Percentiles rank a stretch among this genome's conserved stretches.
Evolutionary conservation across 768 basidiomycete species (phyloP).

Genomic region (Peribolospora baueri): DNA sequence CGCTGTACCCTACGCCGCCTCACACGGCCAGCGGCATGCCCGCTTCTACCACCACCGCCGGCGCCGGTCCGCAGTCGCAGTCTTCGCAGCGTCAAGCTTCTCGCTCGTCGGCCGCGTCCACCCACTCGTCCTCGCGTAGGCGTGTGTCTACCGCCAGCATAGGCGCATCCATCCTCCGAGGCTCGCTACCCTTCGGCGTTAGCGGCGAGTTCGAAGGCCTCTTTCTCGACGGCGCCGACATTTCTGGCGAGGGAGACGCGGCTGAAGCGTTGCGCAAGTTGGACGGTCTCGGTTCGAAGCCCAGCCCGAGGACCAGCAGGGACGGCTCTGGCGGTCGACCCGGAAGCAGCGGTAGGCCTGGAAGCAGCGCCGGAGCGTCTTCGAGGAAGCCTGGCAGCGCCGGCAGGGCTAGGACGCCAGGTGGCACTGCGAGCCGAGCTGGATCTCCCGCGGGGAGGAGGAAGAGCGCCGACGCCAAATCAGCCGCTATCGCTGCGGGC

Average conservation of each 20-base stretch:
- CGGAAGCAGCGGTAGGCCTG: neutral
- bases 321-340: neutral
- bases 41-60: neutral
- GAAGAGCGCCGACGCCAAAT: neutral
- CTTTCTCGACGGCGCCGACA: constrained; percentile 7
- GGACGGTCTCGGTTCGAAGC: constrained; percentile 36
- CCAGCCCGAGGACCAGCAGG: constrained; percentile 6
- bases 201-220: constrained; percentile 4
- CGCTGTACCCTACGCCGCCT: neutral
- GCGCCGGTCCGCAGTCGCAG: too few relatives aligned
- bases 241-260: constrained; percentile 18
- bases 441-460: neutral
- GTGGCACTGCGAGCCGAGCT: neutral
- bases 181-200: constrained; percentile 3
- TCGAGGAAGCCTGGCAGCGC: neutral
- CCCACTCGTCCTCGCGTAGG: constrained; percentile 4
- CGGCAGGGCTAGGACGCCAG: neutral
- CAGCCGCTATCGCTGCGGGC: neutral
- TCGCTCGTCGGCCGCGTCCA: neutral
- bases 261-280: constrained; percentile 76
- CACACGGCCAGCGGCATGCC: neutral
- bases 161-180: constrained; percentile 8
- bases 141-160: constrained; percentile 6
- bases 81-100: too few relatives aligned
- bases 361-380: neutral